These are phyloP conservation scores for Candida ipomoeae DNA, from an alignment of 805 yeast species.

Conservation along the genomic window DNA sequence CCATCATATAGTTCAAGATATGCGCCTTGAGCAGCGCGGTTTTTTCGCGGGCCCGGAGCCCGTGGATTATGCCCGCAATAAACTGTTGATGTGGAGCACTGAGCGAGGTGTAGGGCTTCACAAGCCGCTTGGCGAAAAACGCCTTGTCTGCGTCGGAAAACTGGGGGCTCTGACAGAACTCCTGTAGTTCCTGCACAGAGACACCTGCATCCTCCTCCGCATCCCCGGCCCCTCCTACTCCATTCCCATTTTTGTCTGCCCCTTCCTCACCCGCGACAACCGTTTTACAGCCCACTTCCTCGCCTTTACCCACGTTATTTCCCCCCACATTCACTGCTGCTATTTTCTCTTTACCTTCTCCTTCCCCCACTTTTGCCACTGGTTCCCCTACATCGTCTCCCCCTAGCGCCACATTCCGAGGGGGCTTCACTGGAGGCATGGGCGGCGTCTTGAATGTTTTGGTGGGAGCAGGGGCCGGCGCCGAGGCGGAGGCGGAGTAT, in stretches of 20 bases:
- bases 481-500: background rate
- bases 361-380: background rate
- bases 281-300: too few species aligned
- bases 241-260: too few species aligned
- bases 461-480: background rate
- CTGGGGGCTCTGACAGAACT: conserved; percentile 1
- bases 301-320: too few species aligned
- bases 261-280: too few species aligned
- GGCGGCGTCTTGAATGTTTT: conserved; percentile 1
- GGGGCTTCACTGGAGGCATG: background rate
- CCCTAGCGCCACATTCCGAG: background rate
- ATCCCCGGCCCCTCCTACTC: too few species aligned
- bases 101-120: conserved; percentile 10
- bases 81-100: conserved; percentile 11
- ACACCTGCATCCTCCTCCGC: background rate
- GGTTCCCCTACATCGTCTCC: background rate
- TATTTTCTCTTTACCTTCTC: background rate
- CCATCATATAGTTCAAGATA: conserved; percentile 51
- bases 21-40: conserved; percentile 28
- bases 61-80: conserved; percentile 10
- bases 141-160: conserved; percentile 8
- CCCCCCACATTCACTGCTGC: too few species aligned
- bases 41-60: conserved; percentile 5
- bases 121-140: conserved; percentile 9
- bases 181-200: conserved; percentile 8